Evolutionary conservation across 352 stramenopile genomes (phyloP), one percentile per base, ranked within the genome.

Genomic region (Phytophthora colocasiae): DNA sequence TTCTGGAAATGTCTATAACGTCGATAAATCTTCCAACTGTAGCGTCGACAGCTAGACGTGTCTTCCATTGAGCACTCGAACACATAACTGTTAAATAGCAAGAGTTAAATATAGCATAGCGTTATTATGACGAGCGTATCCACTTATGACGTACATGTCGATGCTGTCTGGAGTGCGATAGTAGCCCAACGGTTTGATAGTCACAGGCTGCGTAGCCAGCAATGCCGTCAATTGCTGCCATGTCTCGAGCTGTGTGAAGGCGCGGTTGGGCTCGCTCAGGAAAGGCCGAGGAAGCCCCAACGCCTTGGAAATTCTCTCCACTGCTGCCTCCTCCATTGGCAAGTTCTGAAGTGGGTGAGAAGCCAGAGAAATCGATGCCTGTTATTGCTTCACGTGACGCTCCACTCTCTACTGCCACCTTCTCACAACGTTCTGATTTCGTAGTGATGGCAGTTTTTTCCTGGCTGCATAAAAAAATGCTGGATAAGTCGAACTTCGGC

Each of bases 1-100:
- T 80, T 73, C 52, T 95, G 79, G 72, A 95, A 95, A 19, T 95
- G 85, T 31, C 87, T 73, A 63, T 95, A 95, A n/a, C 87, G 85
- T 7, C 85, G 81, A 45, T 93, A 93, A 57, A 95, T 88, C 59
- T 92, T 92, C 87, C 87, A 95, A 34, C 73, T 83, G 44, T 59
- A 65, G n/a, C 26, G n/a, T 17, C 43, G 22, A 36, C 87, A 65
- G 27, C 63, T 68, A 17, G 76, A 61, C 7, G 14, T 43, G 22
- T 65, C 66, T 15, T 79, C 73, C 10, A 93, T 59, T 0, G 64
- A 70, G 36, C 85, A 92, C 43, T 95, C 83, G 47, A 95, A 92
- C 22, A 93, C 87, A 59, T 95, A 93, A 17, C 87, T 95, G 54
- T 53, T 19, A n/a, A 34, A 39, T 53, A 39, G 22, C 8, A 40